phyloP scores from a whole-genome alignment of 1,284 basidiomycete genomes.

The Sanguinoderma infundibulare region DNA sequence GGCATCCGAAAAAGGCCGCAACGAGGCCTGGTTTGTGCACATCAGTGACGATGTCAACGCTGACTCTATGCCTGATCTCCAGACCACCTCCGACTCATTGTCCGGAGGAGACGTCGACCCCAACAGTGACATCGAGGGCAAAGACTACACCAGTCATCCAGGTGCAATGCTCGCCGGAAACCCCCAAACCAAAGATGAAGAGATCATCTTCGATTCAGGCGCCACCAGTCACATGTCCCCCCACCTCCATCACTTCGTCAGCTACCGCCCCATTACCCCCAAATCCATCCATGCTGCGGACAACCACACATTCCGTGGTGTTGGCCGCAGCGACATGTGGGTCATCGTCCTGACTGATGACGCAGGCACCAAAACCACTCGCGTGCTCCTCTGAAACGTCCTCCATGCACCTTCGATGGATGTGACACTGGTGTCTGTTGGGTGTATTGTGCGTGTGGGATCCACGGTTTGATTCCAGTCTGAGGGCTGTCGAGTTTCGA shows the following conservation, averaged over 20 bases:
- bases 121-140: neutral
- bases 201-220: too few species aligned
- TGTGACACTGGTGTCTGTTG: constrained; percentile 41
- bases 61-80: constrained; percentile 7
- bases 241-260: constrained; percentile 38
- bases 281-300: constrained; percentile 41
- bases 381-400: constrained; percentile 39
- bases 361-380: constrained; percentile 16
- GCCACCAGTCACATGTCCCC: too few species aligned
- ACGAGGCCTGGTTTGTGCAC: constrained; percentile 9
- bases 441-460: constrained; percentile 38
- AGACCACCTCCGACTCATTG: neutral
- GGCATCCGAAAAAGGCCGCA: constrained; percentile 5
- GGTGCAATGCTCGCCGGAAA: constrained; percentile 3
- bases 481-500: constrained; percentile 34
- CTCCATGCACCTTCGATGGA: constrained; percentile 39
- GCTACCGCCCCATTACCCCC: constrained; percentile 32
- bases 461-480: too few species aligned
- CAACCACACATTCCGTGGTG: constrained; percentile 36
- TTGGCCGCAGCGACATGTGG: constrained; percentile 39
- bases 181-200: neutral
- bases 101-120: too few species aligned
- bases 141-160: neutral
- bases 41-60: neutral
- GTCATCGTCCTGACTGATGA: constrained; percentile 42